Percentiles rank a stretch among this genome's conserved stretches.
These are phyloP conservation scores for Fraxinus sp. DNA, from an alignment of 305 asterid genomes.

Conservation along the genomic window DNA sequence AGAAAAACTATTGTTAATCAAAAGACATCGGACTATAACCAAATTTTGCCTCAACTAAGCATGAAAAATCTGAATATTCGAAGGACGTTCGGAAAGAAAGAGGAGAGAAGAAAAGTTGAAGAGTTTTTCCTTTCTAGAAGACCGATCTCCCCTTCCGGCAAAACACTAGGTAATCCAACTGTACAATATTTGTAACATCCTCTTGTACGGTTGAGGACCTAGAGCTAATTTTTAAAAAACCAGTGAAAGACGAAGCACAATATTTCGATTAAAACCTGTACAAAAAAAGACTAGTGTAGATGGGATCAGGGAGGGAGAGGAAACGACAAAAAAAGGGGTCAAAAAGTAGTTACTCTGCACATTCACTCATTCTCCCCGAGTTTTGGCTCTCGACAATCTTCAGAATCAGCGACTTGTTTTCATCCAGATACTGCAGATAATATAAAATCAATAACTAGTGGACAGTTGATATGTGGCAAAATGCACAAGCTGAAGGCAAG, in stretches of 20 bases:
- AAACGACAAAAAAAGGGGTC: background rate
- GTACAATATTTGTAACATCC: background rate
- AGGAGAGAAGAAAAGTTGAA: background rate
- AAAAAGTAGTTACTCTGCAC: slow-evolving; percentile 61
- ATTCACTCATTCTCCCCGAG: slow-evolving; percentile 79
- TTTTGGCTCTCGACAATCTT: slow-evolving; percentile 96
- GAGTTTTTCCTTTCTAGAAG: background rate
- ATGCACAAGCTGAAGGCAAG: background rate
- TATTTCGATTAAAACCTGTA: background rate
- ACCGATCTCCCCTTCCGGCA: background rate
- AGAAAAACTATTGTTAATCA: background rate
- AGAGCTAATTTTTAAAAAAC: background rate
- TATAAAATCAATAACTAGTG: background rate
- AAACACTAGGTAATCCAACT: background rate
- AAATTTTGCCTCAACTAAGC: background rate
- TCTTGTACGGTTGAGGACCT: background rate
- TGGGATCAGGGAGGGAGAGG: background rate
- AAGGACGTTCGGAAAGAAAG: background rate
- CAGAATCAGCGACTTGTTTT: slow-evolving; percentile 86
- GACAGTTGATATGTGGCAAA: background rate
- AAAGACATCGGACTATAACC: background rate
- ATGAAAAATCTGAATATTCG: background rate
- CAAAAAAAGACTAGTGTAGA: background rate
- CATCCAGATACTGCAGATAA: slow-evolving; percentile 73
- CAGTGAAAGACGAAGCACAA: background rate